A percentile compares a stretch with the other conserved stretches of the same genome.
Evolutionary conservation across 495 filamentous ascomycete species (phyloP).

Genomic region (Aspergillus bridgeri): DNA sequence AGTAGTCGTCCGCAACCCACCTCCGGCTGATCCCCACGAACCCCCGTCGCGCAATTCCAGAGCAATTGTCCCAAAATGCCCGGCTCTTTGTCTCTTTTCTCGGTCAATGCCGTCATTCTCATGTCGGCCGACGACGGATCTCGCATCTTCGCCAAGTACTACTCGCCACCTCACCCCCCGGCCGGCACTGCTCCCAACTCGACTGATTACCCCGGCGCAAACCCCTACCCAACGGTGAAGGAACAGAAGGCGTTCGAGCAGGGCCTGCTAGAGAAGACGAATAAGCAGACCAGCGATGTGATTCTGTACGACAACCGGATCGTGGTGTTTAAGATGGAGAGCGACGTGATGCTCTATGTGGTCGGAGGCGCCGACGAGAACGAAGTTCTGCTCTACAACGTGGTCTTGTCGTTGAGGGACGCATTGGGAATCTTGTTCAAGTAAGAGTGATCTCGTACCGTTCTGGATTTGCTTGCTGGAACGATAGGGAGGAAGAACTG

Average conservation of each 20-base stretch:
- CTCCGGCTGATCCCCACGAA: background rate
- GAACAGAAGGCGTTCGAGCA: constrained; percentile 96
- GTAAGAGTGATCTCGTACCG: constrained; percentile 45
- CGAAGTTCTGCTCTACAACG: constrained; percentile 93
- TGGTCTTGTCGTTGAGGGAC: constrained; percentile 83
- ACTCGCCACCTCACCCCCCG: constrained; percentile 77
- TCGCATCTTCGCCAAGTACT: constrained; percentile 94
- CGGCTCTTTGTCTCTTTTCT: constrained; percentile 73
- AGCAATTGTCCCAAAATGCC: constrained; percentile 33
- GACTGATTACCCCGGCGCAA: constrained; percentile 58
- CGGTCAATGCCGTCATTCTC: constrained; percentile 88
- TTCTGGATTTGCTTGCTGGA: background rate
- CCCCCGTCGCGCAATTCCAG: constrained; percentile 1
- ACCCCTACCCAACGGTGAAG: constrained; percentile 86
- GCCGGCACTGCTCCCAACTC: constrained; percentile 48
- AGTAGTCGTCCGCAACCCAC: constrained; percentile 5
- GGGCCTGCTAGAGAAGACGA: constrained; percentile 91
- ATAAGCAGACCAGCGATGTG: constrained; percentile 90
- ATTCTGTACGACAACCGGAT: constrained; percentile 94
- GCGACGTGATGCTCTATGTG: constrained; percentile 95
- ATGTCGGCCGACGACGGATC: constrained; percentile 84
- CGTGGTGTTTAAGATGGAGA: constrained; percentile 96
- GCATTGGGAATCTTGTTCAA: constrained; percentile 89
- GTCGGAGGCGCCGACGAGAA: constrained; percentile 92
- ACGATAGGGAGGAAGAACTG: background rate